Evolutionary conservation across 257 asterid genomes (phyloP), one percentile per base, ranked within the genome.

Genomic region (Mitragyna speciosa): DNA sequence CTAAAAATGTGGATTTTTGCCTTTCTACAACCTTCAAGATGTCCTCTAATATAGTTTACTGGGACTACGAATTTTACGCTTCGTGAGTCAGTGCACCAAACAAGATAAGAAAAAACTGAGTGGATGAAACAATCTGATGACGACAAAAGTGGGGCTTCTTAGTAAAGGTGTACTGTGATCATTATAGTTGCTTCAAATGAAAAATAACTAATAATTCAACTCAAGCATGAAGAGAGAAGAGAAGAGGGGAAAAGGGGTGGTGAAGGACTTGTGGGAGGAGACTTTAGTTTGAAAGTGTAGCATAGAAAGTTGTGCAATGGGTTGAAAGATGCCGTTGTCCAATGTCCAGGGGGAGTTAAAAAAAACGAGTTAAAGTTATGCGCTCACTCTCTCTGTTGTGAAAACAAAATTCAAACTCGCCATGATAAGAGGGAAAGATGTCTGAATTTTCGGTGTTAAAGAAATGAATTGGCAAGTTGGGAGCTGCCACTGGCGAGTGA

Each of bases 271-370:
- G 70, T 8, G 79, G 14, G 48, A 56, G 41, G 24, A 36, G 85
- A 82, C 86, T 86, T 85, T 83, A 73, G 77, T 85, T 80, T 82
- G 81, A 68, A 84, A 78, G 81, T 36, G 79, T 69, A 69, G 82
- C 49, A 69, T 85, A 2, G 87, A 83, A 67, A 92, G 83, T 79
- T 81, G 95, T 85, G 92, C 86, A 78, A 28, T 58, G 49, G 30
- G 52, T 22, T 78, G 77, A 41, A 20, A 73, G 80, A 78, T 85
- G 91, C 93, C 92, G 93, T 86, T 86, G 90, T 79, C 67, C 45
- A 17, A 71, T 33, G 69, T 3, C 10, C 80, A 47, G 78, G 36
- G 72, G 79, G 78, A 79, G 78, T 81, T 85, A 80, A 73, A 86
- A 73, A 86, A 64, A 10, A 70, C 4, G 41, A 36, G 41, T 36